Evolutionary conservation across 2,329 filamentous ascomycete species (phyloP).

Genomic region (Ilyonectria destructans): DNA sequence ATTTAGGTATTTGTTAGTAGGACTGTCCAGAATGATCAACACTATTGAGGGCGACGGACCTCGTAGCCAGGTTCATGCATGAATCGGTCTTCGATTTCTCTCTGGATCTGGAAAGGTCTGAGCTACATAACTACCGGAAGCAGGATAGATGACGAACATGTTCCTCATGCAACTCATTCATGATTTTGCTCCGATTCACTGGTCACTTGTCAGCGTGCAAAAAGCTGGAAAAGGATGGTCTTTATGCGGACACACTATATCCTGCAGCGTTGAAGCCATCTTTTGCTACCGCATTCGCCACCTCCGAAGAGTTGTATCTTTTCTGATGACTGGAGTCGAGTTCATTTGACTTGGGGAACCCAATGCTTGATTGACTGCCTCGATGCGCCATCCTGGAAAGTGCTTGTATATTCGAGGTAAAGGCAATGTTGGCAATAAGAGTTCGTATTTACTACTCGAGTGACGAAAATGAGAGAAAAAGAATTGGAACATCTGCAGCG

Average conservation of each 20-base stretch:
- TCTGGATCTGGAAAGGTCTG: slow-evolving; percentile 13
- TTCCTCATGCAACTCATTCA: slow-evolving; percentile 16
- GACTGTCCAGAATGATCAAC: slow-evolving; percentile 11
- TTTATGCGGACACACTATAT: slow-evolving; percentile 8
- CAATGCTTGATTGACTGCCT: slow-evolving; percentile 15
- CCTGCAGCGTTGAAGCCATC: slow-evolving; percentile 17
- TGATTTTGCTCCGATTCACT: slow-evolving; percentile 15
- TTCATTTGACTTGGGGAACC: slow-evolving; percentile 17
- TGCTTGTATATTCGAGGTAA: slow-evolving; percentile 3
- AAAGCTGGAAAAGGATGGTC: slow-evolving; percentile 4
- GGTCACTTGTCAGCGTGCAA: slow-evolving; percentile 14
- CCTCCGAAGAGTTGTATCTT: slow-evolving; percentile 18
- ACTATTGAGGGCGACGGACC: slow-evolving; percentile 11
- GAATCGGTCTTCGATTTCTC: slow-evolving; percentile 16
- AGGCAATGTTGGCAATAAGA: slow-evolving; percentile 2
- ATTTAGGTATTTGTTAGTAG: slow-evolving; percentile 13
- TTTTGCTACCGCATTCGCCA: slow-evolving; percentile 14
- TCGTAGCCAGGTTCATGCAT: slow-evolving; percentile 13
- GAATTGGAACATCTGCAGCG: background rate
- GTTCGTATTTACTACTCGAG: slow-evolving; percentile 1
- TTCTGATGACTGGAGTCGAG: slow-evolving; percentile 16
- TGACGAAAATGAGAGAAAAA: slow-evolving; percentile 7
- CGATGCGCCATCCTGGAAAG: slow-evolving; percentile 12
- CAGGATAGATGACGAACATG: slow-evolving; percentile 15
- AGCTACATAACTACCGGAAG: slow-evolving; percentile 11